Base-by-base conservation (phyloP, 352 stramenopile species). In the Pythium rhizo-oryzae region DNA sequence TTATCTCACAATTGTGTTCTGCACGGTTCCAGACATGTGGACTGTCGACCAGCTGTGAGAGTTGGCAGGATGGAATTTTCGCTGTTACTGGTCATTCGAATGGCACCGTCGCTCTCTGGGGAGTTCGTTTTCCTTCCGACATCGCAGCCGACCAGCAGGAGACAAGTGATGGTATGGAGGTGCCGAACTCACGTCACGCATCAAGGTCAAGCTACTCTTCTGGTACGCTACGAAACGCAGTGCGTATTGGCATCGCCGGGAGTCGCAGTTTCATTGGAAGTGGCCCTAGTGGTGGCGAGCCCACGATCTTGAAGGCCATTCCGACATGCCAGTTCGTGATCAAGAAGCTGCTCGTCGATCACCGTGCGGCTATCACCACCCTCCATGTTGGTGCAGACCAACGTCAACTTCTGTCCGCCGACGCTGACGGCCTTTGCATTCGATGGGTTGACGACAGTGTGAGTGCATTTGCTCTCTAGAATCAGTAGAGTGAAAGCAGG, bases 401-500 rank as follows among this genome's bases (percentile, higher is more conserved):
- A 56, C 78, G 86, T 0, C 84, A 94, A 62, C 43, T 94, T 9
- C 62, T 92, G 30, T 92, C 86, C 4, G 81, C 78, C 2, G 86
- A 94, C 56, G 72, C 66, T 0, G 84, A 92, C 41, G 86, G 86
- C 0, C 78, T 80, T 30, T 93, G 84, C 57, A 92, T 92, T 54
- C 84, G 84, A n/a, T 94, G 86, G 86, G 66, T 91, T 9, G 86
- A 94, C 61, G 86, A 93, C 54, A 94, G 84, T 61, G 74, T 90
- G 52, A 88, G 78, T 43, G 78, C 74, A 35, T 85, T 81, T 56
- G 77, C 84, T 30, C 66, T 87, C 51, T 91, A 87, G 63, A 46
- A 55, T 44, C 59, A 33, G 46, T 25, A 16, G 18, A 21, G 50
- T 35, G 30, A 35, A 35, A 54, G 35, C 12, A 1, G 12, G 11